These are phyloP conservation scores for Chrysanthemum makinoi DNA, from an alignment of 129 eudicot species.

Conservation along the genomic window DNA sequence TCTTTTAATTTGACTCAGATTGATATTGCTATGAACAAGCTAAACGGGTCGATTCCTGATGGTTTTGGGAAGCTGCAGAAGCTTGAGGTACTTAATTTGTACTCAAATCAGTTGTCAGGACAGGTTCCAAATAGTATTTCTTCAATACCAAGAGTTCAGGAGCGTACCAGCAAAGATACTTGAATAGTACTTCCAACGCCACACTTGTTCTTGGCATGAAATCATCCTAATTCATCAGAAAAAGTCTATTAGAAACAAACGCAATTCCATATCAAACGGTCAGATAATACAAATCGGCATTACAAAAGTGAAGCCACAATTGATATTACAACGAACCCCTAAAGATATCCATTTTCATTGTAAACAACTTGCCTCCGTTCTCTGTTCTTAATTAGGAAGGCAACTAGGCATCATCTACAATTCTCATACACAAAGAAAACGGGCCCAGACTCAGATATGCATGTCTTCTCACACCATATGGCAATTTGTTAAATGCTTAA, in stretches of 20 bases:
- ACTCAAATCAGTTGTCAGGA: slow-evolving; percentile 48
- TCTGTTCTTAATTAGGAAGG: neutral
- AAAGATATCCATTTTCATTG: neutral
- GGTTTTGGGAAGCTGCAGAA: slow-evolving; percentile 45
- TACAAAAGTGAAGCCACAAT: neutral
- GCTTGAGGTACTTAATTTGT: slow-evolving; percentile 50
- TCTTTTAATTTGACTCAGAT: slow-evolving; percentile 45
- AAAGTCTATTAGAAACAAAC: slow-evolving; percentile 13
- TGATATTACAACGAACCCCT: neutral
- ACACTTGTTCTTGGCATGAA: slow-evolving; percentile 97
- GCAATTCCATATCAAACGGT: neutral
- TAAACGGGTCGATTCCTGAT: slow-evolving; percentile 63
- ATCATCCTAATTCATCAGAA: slow-evolving; percentile 70
- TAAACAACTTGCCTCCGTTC: neutral
- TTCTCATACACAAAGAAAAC: neutral
- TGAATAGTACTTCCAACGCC: slow-evolving; percentile 77
- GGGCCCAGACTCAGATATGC: neutral
- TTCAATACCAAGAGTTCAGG: slow-evolving; percentile 37
- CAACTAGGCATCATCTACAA: neutral
- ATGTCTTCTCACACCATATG: slow-evolving; percentile 12
- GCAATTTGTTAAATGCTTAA: neutral
- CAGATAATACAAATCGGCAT: neutral
- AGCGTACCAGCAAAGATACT: slow-evolving; percentile 84
- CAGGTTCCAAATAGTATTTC: slow-evolving; percentile 47
- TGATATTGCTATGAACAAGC: slow-evolving; percentile 55